Evolutionary conservation across 208 protist species (phyloP).

Genomic region (Leishmania mexicana): DNA sequence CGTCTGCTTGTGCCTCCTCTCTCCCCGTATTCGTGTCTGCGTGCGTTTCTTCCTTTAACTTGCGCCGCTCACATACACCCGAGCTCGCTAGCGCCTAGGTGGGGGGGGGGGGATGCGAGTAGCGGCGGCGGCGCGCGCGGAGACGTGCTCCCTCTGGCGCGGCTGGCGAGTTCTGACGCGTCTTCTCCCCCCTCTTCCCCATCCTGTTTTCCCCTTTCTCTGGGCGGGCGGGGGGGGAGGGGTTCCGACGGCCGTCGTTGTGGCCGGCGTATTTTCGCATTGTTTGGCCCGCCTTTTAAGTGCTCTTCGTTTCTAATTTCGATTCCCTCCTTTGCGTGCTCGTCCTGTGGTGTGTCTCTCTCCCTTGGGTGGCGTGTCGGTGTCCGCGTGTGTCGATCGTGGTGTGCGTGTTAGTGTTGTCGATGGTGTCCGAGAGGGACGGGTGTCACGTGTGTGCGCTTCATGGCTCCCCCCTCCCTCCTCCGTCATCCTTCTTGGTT

Average conservation of each 20-base stretch:
- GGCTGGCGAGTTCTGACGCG: background rate
- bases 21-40: too few species aligned
- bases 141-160: background rate
- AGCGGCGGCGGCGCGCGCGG: background rate
- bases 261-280: background rate
- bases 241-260: background rate
- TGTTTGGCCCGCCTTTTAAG: too few species aligned
- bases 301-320: background rate
- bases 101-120: background rate
- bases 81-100: background rate
- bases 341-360: background rate
- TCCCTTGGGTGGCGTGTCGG: background rate
- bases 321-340: background rate
- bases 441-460: background rate
- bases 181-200: background rate
- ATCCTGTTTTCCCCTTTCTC: background rate
- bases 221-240: background rate
- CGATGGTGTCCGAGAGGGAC: background rate
- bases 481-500: background rate
- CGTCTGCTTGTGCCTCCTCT: background rate
- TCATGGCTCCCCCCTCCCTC: background rate
- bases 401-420: background rate
- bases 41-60: too few species aligned
- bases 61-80: background rate
- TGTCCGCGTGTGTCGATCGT: background rate